phyloP scores from a whole-genome alignment of 2,329 filamentous ascomycete species.

The Xylaria digitata region DNA sequence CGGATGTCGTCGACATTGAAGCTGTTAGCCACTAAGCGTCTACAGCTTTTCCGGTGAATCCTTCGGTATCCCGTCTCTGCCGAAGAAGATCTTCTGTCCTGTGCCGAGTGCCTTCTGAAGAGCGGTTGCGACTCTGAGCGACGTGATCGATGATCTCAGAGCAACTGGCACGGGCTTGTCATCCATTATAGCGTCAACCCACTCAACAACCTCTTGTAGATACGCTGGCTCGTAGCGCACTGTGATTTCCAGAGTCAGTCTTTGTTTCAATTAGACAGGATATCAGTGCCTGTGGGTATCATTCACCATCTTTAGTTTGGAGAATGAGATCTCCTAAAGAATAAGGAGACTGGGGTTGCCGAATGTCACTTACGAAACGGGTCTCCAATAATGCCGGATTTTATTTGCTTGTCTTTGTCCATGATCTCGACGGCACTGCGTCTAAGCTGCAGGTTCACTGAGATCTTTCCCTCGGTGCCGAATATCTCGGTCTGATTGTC shows the following conservation, averaged over 20 bases:
- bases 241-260: too few relatives aligned
- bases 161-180: conserved; percentile 1
- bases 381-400: background rate
- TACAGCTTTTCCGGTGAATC: too few relatives aligned
- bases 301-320: too few relatives aligned
- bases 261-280: too few relatives aligned
- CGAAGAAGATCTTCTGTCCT: conserved; percentile 12
- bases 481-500: conserved; percentile 21
- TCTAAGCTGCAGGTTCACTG: conserved; percentile 8
- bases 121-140: background rate
- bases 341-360: too few relatives aligned
- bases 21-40: too few relatives aligned
- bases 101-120: conserved; percentile 12
- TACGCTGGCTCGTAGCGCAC: conserved; percentile 10
- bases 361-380: background rate
- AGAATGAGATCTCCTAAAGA: too few relatives aligned
- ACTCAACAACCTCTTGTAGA: conserved; percentile 9
- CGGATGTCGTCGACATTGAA: too few relatives aligned
- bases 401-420: conserved; percentile 8
- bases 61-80: background rate
- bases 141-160: conserved; percentile 15
- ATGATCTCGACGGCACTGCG: conserved; percentile 6
- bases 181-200: conserved; percentile 2
- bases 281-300: too few relatives aligned
- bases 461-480: conserved; percentile 14